Evolutionary conservation across 2,329 filamentous ascomycete genomes (phyloP), one percentile per base, ranked within the genome.

Genomic region (Hypoxylon sp.): DNA sequence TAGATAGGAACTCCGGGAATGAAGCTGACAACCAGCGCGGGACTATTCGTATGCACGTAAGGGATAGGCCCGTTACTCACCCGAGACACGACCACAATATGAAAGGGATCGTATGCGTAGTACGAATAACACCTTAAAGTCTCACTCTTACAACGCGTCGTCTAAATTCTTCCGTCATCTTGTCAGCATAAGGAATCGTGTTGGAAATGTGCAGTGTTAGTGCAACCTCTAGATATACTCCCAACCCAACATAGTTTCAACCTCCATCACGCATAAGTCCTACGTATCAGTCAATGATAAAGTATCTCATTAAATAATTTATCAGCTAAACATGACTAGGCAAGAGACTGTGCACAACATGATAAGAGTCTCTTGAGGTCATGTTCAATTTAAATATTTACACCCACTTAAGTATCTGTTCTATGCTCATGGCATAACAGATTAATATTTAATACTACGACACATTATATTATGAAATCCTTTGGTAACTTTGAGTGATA

Each of bases 1-100:
- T 30, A 56, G 54, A 56, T 56, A 56, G 42, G 54, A 44, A 30
- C 37, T 46, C 25, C 54, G 54, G 54, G 54, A 46, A 46, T 56
- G 40, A 56, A 46, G 37, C 54, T 56, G 54, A 56, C 54, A 42
- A 17, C 54, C 37, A 17, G 54, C 40, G 37, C 37, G 25, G 27
- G 14, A 20, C 54, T 20, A 30, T 27, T 46, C 11, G 17, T 42
- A 56, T 56, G 54, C 54, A 56, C 27, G 37, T 56, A 46, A 44
- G 25, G 35, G 17, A 20, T 30, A 42, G 40, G 40, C 17, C 7
- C 40, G 17, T 44, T 44, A 44, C 17, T 44, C 40, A 11, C 40
- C 17, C 7, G n/a, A n/a, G 17, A 17, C 14, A 31, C 25, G 37
- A 27, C 27, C 20, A 20, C 13, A 56, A 44, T 31, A 8, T 33